phyloP scores from a whole-genome alignment of 495 filamentous ascomycete species.

The Tuber microsphaerosporum region DNA sequence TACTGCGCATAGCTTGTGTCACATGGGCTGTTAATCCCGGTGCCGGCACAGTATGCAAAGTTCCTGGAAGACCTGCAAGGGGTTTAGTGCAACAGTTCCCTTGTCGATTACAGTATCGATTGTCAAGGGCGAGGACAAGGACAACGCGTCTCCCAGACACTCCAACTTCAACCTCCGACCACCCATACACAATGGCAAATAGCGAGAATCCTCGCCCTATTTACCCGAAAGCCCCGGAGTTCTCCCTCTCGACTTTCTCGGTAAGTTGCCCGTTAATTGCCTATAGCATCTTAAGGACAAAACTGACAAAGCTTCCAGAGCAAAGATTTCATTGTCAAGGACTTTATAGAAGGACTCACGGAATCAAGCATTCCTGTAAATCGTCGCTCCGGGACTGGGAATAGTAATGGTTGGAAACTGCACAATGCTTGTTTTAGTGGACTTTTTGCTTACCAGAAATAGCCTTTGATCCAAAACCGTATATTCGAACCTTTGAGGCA shows the following conservation, averaged over 20 bases:
- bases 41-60: background rate
- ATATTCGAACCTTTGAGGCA: conserved; percentile 89
- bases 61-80: background rate
- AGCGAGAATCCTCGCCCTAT: conserved; percentile 47
- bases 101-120: background rate
- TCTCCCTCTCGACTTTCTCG: conserved; percentile 66
- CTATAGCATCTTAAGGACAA: background rate
- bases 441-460: background rate
- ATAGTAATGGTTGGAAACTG: background rate
- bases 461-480: conserved; percentile 92
- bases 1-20: background rate
- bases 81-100: background rate
- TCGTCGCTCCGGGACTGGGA: conserved; percentile 57
- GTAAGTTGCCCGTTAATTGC: conserved; percentile 9
- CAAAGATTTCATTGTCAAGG: conserved; percentile 93
- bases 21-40: background rate
- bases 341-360: conserved; percentile 90
- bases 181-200: conserved; percentile 35
- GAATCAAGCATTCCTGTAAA: conserved; percentile 67
- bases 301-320: conserved; percentile 40
- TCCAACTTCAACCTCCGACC: conserved; percentile 16
- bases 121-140: background rate
- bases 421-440: background rate
- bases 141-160: background rate
- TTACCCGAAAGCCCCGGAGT: conserved; percentile 57